Base-by-base conservation (phyloP, 164 flowering plant species). In the Akebia trifoliata region DNA sequence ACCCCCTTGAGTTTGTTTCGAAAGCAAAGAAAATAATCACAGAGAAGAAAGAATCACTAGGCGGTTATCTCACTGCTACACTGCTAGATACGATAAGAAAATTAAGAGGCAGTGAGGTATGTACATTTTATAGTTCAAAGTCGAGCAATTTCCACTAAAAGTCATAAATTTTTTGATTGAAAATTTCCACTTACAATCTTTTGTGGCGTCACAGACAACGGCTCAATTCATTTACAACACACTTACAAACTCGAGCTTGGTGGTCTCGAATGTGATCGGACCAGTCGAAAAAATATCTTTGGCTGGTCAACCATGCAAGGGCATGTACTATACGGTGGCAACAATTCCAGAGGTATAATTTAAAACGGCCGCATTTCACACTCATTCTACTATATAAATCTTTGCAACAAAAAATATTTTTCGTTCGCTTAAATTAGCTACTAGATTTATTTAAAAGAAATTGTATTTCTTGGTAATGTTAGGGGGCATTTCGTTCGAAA, bases 101-200 rank as follows among this genome's bases (percentile, higher is more conserved):
- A 46, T 47, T 56, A 11, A 72, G 60, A 65, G 84, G 84, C 12
- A 65, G 74, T 22, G 82, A 79, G 79, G 87, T 77, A 62, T 3
- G 56, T 49, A 21, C 12, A 54, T n/a, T n/a, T n/a, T n/a, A n/a
- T n/a, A n/a, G n/a, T n/a, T n/a, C n/a, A n/a, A n/a, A n/a, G n/a
- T n/a, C n/a, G n/a, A n/a, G n/a, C n/a, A n/a, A n/a, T n/a, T n/a
- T n/a, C n/a, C n/a, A n/a, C n/a, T n/a, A n/a, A n/a, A n/a, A n/a
- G n/a, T n/a, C n/a, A n/a, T n/a, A n/a, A n/a, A n/a, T n/a, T n/a
- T n/a, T n/a, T n/a, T n/a, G n/a, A n/a, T n/a, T n/a, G n/a, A n/a
- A n/a, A n/a, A n/a, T n/a, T n/a, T n/a, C n/a, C n/a, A n/a, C n/a
- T n/a, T 54, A 7, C 1, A 54, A n/a, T 8, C 5, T 37, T 10